Percentiles rank a stretch among this genome's conserved stretches.
Evolutionary conservation across 73 alveolate genomes (phyloP).

Genomic region (Durusdinium trenchii): DNA sequence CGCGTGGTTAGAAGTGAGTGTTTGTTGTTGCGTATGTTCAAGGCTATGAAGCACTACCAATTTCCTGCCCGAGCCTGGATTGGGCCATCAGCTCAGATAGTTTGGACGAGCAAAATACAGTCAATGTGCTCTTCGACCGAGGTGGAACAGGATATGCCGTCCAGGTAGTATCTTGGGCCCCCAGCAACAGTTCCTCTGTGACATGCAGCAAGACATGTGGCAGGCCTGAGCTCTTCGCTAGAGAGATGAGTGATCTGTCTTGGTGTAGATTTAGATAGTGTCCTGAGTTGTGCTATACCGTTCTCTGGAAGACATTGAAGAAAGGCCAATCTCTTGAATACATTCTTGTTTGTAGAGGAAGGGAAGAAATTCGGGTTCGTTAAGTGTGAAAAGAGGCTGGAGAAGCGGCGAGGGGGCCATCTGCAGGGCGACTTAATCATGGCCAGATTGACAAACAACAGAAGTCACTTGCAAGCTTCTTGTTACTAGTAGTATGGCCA

Average conservation of each 20-base stretch:
- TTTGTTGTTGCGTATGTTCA: background rate
- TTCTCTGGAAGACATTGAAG: background rate
- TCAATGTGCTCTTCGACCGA: background rate
- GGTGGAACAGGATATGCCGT: conserved; percentile 96
- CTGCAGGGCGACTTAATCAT: background rate
- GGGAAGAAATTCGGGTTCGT: background rate
- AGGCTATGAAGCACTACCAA: conserved; percentile 97
- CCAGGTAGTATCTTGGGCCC: conserved; percentile 98
- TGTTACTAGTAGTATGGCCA: too few relatives aligned
- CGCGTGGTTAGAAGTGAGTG: too few relatives aligned
- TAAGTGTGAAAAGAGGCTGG: conserved; percentile 15
- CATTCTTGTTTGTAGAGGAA: too few relatives aligned
- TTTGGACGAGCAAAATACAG: background rate
- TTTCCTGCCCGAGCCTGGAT: conserved; percentile 97
- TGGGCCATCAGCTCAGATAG: conserved; percentile 72
- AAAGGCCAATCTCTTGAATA: background rate
- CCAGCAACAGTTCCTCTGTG: conserved; percentile 97
- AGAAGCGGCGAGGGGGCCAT: conserved; percentile 38
- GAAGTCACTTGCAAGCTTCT: too few relatives aligned
- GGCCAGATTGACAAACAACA: background rate
- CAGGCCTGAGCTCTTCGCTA: conserved; percentile 19
- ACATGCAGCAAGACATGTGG: conserved; percentile 96
- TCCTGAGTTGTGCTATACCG: too few relatives aligned
- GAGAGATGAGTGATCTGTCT: background rate
- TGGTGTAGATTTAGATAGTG: background rate